Base-by-base conservation (phyloP, 129 eudicot species). In the Arctium minus region DNA sequence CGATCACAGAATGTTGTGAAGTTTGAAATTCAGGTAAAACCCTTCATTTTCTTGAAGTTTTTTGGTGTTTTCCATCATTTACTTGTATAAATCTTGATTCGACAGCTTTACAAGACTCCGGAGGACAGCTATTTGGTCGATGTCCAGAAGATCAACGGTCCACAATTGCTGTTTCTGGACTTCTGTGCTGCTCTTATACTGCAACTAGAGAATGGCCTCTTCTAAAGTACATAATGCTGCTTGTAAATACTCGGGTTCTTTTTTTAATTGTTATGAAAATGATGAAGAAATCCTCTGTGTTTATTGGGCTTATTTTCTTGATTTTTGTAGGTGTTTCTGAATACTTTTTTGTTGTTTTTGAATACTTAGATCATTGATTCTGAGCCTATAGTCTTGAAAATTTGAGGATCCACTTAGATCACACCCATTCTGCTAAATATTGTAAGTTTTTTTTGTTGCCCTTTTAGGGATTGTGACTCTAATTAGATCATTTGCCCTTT, bases 21-120 rank as follows among this genome's bases (percentile, higher is more conserved):
- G 85, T 93, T 93, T 74, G 97, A 93, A 84, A 75, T 93, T 78
- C 98, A 93, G 96, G 97, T 93, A 85, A 67, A 83, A 33, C 46
- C 71, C 30, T 17, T 73, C 30, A 8, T 81, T 50, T 56, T 10
- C 73, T 35, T 10, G 32, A 22, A 6, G 4, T 81, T 18, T 56
- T 67, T 67, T 67, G 71, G 71, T 67, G 71, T 7, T 67, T 67
- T 64, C 8, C 22, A 5, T 29, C 29, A 17, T 53, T 17, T 60
- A 5, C 68, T 60, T 2, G 5, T 60, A 60, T 17, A 60, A 60
- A 17, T 60, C 29, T 60, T 73, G 69, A 35, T 31, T 65, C 12
- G 3, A 73, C 90, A 93, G 98, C 94, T 93, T 31, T 93, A 93
- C 92, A 93, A 85, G 80, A 87, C 92, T 67, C 86, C 83, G 10